Percentiles rank a stretch among this genome's conserved stretches.
These are phyloP conservation scores for Nannochloropsis gaditana DNA, from an alignment of 108 stramenopile species.

Conservation along the genomic window DNA sequence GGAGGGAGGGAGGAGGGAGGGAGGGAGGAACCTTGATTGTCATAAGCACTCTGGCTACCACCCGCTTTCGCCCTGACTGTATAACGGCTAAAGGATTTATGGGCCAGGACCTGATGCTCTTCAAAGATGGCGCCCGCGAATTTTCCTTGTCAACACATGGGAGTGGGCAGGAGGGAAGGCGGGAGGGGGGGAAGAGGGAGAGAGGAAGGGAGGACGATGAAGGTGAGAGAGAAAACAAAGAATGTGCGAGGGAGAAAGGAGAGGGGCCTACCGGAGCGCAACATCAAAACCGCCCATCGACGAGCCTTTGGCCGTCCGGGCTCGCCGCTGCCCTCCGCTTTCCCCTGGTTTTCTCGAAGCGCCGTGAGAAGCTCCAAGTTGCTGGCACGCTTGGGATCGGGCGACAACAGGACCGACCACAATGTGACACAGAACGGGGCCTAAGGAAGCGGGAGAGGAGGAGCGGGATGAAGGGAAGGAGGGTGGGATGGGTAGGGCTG, in stretches of 20 bases:
- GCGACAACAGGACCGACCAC: not conserved
- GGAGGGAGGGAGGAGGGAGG: not conserved
- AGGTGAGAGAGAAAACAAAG: not conserved
- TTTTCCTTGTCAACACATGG: conserved; percentile 3
- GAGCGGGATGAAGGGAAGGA: not conserved
- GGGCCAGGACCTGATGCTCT: not conserved
- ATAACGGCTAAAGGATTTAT: conserved; percentile 36
- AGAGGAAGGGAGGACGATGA: not conserved
- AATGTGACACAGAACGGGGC: not conserved
- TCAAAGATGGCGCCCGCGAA: conserved; percentile 37
- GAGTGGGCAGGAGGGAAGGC: not conserved
- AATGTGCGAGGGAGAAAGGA: not conserved
- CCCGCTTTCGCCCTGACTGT: conserved; percentile 55
- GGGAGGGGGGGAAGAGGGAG: not conserved
- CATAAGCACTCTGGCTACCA: conserved; percentile 52
- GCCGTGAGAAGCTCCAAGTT: not conserved
- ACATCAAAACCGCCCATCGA: not conserved
- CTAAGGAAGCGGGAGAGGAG: not conserved
- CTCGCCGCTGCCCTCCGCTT: no score
- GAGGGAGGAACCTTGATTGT: conserved; percentile 31
- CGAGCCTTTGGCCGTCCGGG: not conserved
- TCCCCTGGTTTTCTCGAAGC: not conserved
- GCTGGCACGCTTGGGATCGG: not conserved
- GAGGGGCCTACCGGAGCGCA: not conserved
- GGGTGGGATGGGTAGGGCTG: not conserved